Conservation (phyloP, 768 basidiomycete species). For the Hemileccinum impolitum region DNA sequence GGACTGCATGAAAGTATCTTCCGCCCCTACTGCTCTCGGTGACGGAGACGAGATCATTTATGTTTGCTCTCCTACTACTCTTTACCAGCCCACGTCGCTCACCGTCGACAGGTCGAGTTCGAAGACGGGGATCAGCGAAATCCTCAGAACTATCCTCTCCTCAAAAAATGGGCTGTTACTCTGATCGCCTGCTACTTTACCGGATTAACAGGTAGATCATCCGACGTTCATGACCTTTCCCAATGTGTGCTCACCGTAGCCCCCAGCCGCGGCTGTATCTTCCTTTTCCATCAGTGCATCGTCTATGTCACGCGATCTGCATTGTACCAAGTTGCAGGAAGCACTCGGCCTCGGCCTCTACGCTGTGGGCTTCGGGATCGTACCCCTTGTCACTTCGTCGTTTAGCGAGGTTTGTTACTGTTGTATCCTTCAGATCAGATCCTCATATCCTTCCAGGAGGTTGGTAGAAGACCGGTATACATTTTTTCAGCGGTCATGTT, state of each 20-base stretch:
- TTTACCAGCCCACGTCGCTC: not conserved
- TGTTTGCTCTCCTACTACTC: constrained; percentile 1
- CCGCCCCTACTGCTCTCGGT: not conserved
- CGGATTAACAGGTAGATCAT: constrained; percentile 17
- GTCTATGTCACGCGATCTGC: constrained; percentile 48
- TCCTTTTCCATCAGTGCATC: constrained; percentile 53
- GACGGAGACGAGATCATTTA: constrained; percentile 8
- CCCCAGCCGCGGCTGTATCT: constrained; percentile 44
- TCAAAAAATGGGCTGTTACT: constrained; percentile 44
- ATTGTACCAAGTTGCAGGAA: constrained; percentile 43
- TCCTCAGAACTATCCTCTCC: constrained; percentile 34
- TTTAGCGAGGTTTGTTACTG: constrained; percentile 49
- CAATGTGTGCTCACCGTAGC: not conserved
- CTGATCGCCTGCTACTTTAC: constrained; percentile 27
- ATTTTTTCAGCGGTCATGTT: constrained; percentile 49
- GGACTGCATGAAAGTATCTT: not conserved
- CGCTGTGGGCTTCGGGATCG: constrained; percentile 55
- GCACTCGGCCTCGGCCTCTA: constrained; percentile 50
- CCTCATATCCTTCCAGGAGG: constrained; percentile 40
- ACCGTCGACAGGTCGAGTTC: constrained; percentile 36
- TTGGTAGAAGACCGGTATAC: constrained; percentile 62
- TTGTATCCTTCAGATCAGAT: not conserved
- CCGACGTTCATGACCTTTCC: not conserved
- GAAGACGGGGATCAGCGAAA: constrained; percentile 36
- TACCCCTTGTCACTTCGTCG: constrained; percentile 60